A percentile compares a stretch with the other conserved stretches of the same genome.
Evolutionary conservation across 176 grass and related monocot species (phyloP).

Genomic region (Dendrocalamus sinicus): DNA sequence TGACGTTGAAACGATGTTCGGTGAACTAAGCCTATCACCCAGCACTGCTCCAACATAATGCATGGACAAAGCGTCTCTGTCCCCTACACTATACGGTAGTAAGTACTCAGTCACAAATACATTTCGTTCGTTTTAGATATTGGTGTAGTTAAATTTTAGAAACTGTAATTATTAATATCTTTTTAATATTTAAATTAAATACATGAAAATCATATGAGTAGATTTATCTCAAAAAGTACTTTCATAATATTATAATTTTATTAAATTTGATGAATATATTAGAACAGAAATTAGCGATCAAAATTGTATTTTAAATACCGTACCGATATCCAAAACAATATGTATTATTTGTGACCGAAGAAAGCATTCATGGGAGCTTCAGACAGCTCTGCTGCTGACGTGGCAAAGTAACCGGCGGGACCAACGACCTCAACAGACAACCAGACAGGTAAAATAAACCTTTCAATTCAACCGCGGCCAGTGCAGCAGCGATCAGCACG

Average conservation of each 20-base stretch:
- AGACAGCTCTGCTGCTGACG: background rate
- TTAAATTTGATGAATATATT: too few species aligned
- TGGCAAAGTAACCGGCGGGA: conserved; percentile 6
- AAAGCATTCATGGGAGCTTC: background rate
- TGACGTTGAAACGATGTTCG: background rate
- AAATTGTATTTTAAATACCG: too few species aligned
- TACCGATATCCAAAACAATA: too few species aligned
- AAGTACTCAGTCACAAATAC: background rate
- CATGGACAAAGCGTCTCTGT: conserved; percentile 5
- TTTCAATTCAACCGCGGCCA: background rate
- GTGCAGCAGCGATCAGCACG: background rate
- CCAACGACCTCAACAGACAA: conserved; percentile 22
- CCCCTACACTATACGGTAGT: conserved; percentile 1
- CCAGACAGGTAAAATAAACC: background rate
- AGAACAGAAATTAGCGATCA: too few species aligned
- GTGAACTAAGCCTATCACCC: conserved; percentile 24
- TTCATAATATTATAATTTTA: too few species aligned
- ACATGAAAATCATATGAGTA: too few species aligned
- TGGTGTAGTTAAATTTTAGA: too few species aligned
- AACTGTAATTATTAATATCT: too few species aligned
- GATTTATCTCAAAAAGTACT: too few species aligned
- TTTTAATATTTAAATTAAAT: too few species aligned
- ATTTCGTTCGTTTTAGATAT: too few species aligned
- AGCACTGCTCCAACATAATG: background rate
- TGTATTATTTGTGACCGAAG: too few species aligned